Percentiles rank a stretch among this genome's conserved stretches.
These are phyloP conservation scores for Ustilago loliicola DNA, from an alignment of 1,284 basidiomycete genomes.

Conservation along the genomic window DNA sequence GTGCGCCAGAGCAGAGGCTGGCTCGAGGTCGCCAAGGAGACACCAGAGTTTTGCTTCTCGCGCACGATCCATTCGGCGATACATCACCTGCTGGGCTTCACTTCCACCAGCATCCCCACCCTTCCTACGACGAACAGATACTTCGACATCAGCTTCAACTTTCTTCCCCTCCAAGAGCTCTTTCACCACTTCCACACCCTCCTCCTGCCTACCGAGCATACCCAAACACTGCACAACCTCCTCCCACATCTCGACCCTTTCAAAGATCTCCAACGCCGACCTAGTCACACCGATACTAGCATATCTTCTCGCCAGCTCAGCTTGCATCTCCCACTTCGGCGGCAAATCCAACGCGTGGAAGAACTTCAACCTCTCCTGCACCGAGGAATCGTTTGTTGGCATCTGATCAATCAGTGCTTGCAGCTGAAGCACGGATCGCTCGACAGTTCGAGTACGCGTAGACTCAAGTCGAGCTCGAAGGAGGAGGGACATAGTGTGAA, in stretches of 20 bases:
- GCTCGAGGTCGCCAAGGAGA: slow-evolving; percentile 90
- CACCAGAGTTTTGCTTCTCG: slow-evolving; percentile 96
- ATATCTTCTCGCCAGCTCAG: slow-evolving; percentile 65
- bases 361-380: slow-evolving; percentile 63
- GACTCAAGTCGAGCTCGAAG: slow-evolving; percentile 68
- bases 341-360: slow-evolving; percentile 67
- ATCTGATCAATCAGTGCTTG: slow-evolving; percentile 70
- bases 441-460: slow-evolving; percentile 65
- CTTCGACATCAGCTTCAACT: slow-evolving; percentile 61
- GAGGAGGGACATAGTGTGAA: slow-evolving; percentile 69
- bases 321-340: slow-evolving; percentile 69
- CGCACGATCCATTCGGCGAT: slow-evolving; percentile 76
- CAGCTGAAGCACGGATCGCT: slow-evolving; percentile 67
- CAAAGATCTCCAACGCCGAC: slow-evolving; percentile 67
- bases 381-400: slow-evolving; percentile 69
- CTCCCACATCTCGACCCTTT: slow-evolving; percentile 68
- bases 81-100: slow-evolving; percentile 72
- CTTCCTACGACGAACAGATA: slow-evolving; percentile 44
- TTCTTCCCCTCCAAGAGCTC: slow-evolving; percentile 66
- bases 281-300: slow-evolving; percentile 65
- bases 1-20: slow-evolving; percentile 76
- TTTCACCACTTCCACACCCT: slow-evolving; percentile 64
- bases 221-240: slow-evolving; percentile 68
- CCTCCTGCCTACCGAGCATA: slow-evolving; percentile 60
- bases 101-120: slow-evolving; percentile 2